Evolutionary conservation across 148 eudicot species (phyloP), one percentile per base, ranked within the genome.

Genomic region (Amaranthus cruentus): DNA sequence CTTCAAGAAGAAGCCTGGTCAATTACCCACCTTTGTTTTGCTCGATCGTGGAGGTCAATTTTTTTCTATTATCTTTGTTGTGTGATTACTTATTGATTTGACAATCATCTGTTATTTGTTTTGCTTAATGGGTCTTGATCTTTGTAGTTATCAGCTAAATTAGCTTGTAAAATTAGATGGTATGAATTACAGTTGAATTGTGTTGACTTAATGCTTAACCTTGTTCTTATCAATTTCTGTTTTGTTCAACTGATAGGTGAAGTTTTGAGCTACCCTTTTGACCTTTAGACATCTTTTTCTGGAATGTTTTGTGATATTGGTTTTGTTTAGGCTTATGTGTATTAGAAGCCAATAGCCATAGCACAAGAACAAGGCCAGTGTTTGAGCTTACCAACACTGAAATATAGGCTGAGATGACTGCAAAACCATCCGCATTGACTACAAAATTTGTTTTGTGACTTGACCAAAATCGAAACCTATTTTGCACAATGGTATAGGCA

Each of bases 31-130:
- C 49, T 90, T 95, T 72, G 83, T 95, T 13, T 64, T 95, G 75
- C 82, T 95, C 75, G 96, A 95, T 87, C 96, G 97, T 60, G 98
- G 98, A 79, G 98, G 98, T 93, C 58, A 52, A 0, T 38, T 28
- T 4, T 6, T 63, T 12, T 15, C 28, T 14, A 54, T 42, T 14
- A 4, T 14, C 3, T 47, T 44, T 55, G 3, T 11, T n/a, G 55
- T 49, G 14, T 12, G 15, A 2, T 61, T 43, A 28, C 15, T 6
- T 68, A n/a, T 69, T 6, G 71, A 6, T 71, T 7, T 2, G 6
- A 42, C 3, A 13, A 4, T 60, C 38, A n/a, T 73, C 44, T 4
- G 73, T 2, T 56, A 18, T 56, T 71, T 28, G 49, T 56, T 56
- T 7, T 67, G 67, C 8, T 50, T 54, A 10, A 9, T 71, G 46